Evolutionary conservation across 306 rosid species (phyloP).

Genomic region (Fagus crenata): DNA sequence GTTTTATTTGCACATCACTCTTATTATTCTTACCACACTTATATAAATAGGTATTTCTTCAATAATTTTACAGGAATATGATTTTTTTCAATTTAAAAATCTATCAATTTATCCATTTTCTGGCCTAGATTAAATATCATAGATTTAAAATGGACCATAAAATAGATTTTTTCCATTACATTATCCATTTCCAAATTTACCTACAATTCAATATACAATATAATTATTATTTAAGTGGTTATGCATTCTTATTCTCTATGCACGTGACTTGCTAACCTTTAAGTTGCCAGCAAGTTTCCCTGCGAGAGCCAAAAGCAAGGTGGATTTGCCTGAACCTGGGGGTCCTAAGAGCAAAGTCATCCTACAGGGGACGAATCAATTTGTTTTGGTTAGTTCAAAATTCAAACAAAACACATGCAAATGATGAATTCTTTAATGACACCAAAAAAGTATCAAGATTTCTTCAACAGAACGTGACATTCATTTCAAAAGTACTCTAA

Average conservation of each 20-base stretch:
- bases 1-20: no score
- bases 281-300: conserved; percentile 71
- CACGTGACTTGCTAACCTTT: conserved; percentile 41
- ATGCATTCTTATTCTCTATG: not conserved
- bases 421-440: conserved; percentile 24
- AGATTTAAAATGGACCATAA: no score
- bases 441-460: not conserved
- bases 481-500: not conserved
- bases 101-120: no score
- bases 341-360: conserved; percentile 90
- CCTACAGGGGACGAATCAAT: conserved; percentile 41
- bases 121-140: no score
- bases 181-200: no score
- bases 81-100: no score
- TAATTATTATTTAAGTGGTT: not conserved
- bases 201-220: no score
- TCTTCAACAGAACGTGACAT: not conserved
- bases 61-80: no score
- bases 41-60: no score
- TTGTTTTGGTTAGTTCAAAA: not conserved
- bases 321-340: conserved; percentile 80
- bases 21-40: no score
- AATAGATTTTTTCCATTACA: no score
- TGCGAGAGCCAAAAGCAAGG: conserved; percentile 75
- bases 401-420: conserved; percentile 39